Conservation (phyloP, 1,139 yeast species). For the Pichia sp. region DNA sequence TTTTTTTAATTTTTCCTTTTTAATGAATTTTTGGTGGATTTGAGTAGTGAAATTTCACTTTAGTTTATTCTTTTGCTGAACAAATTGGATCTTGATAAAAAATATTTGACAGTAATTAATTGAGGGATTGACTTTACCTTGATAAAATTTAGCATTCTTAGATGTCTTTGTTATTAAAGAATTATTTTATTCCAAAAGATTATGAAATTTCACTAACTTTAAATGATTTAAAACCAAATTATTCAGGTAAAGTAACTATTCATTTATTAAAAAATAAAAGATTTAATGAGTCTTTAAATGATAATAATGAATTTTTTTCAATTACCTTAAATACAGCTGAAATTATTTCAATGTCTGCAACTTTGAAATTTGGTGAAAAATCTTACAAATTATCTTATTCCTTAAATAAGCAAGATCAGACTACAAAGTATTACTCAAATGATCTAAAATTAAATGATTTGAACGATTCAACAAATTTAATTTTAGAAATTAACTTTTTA, state of each 20-base stretch:
- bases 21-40: no score
- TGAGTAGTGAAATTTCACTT: no score
- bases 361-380: conserved; percentile 10
- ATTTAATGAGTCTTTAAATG: background rate
- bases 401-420: conserved; percentile 37
- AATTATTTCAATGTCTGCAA: conserved; percentile 32
- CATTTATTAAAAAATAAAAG: conserved; percentile 15
- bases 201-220: conserved; percentile 41
- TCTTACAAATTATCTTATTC: conserved; percentile 6
- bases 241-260: conserved; percentile 42
- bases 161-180: conserved; percentile 26
- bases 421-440: conserved; percentile 26
- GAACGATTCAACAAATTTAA: background rate
- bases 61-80: no score
- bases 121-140: no score
- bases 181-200: conserved; percentile 36
- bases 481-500: conserved; percentile 33
- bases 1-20: no score
- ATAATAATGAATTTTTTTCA: conserved; percentile 21
- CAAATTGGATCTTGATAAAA: no score
- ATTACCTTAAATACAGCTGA: conserved; percentile 40
- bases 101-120: no score
- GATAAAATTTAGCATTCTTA: background rate
- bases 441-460: conserved; percentile 15
- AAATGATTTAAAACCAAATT: conserved; percentile 50